Conservation (phyloP, 2,329 filamentous ascomycete species). For the Purpureocillium lavendulum region DNA sequence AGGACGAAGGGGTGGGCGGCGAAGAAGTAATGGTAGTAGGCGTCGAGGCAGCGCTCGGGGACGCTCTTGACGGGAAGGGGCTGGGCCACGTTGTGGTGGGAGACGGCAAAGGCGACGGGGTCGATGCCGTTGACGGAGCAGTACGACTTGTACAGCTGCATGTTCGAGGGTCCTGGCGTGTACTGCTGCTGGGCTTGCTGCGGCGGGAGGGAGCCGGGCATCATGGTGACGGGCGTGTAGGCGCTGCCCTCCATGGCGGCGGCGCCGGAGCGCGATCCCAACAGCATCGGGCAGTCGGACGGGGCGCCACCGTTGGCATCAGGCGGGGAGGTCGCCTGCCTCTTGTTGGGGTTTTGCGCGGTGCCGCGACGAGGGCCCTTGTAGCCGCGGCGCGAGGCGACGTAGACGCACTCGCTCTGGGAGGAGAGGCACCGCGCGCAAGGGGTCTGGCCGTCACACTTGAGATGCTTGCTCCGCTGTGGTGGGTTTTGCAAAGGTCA, state of each 20-base stretch:
- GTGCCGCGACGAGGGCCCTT: constrained; percentile 44
- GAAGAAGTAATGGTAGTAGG: constrained; percentile 51
- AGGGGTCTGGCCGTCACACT: constrained; percentile 63
- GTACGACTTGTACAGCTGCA: constrained; percentile 32
- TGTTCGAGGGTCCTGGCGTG: constrained; percentile 11
- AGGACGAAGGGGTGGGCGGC: constrained; percentile 50
- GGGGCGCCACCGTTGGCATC: constrained; percentile 9
- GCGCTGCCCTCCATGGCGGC: constrained; percentile 1
- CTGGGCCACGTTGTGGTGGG: constrained; percentile 7
- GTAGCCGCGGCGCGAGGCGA: constrained; percentile 67
- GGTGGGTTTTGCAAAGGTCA: constrained; percentile 4
- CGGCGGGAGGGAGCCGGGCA: constrained; percentile 2
- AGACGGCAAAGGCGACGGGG: constrained; percentile 10
- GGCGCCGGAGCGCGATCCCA: constrained; percentile 13
- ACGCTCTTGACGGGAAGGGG: constrained; percentile 23
- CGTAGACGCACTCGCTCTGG: constrained; percentile 58
- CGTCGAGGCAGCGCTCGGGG: constrained; percentile 45
- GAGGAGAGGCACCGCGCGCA: constrained; percentile 58
- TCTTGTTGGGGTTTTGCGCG: constrained; percentile 39
- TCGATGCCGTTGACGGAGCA: constrained; percentile 16
- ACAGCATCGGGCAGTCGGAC: constrained; percentile 31
- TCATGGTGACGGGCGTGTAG: constrained; percentile 4
- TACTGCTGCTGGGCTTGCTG: constrained; percentile 11
- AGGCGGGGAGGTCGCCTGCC: constrained; percentile 35
- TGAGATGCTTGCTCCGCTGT: constrained; percentile 60